Percentiles rank a stretch among this genome's conserved stretches.
These are phyloP conservation scores for Amorphotheca resinae DNA, from an alignment of 495 filamentous ascomycete genomes.

Conservation along the genomic window DNA sequence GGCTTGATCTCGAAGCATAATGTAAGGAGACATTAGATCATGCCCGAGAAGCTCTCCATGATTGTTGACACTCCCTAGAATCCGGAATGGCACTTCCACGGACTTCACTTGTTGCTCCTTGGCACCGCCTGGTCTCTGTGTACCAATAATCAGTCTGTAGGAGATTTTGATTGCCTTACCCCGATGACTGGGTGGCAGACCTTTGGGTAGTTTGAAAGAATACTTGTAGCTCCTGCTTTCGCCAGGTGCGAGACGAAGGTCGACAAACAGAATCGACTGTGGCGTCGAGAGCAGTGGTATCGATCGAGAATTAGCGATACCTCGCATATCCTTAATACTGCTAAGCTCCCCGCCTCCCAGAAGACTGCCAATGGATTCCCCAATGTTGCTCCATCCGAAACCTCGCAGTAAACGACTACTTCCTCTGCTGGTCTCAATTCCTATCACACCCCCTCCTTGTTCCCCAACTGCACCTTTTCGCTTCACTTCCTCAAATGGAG, in stretches of 20 bases:
- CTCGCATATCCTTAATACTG: slow-evolving; percentile 89
- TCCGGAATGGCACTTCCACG: slow-evolving; percentile 91
- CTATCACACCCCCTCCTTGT: slow-evolving; percentile 72
- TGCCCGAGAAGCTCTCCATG: slow-evolving; percentile 53
- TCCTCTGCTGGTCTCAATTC: slow-evolving; percentile 62
- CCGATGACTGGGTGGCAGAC: slow-evolving; percentile 78
- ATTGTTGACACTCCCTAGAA: slow-evolving; percentile 76
- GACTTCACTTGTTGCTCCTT: slow-evolving; percentile 75
- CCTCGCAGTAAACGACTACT: slow-evolving; percentile 70
- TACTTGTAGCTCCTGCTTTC: slow-evolving; percentile 84
- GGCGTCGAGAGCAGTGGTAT: slow-evolving; percentile 86
- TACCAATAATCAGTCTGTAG: slow-evolving; percentile 86
- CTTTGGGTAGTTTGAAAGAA: slow-evolving; percentile 69
- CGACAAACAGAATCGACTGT: slow-evolving; percentile 95
- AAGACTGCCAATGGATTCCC: slow-evolving; percentile 77
- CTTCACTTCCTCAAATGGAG: slow-evolving; percentile 90
- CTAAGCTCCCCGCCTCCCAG: slow-evolving; percentile 76
- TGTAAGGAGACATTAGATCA: slow-evolving; percentile 87
- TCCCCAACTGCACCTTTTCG: slow-evolving; percentile 82
- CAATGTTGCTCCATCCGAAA: slow-evolving; percentile 79
- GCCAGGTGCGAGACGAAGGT: slow-evolving; percentile 74
- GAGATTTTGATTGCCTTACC: slow-evolving; percentile 89
- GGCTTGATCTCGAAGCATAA: slow-evolving; percentile 78
- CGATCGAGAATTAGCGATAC: slow-evolving; percentile 60
- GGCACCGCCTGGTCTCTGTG: slow-evolving; percentile 66